Percentiles rank a stretch among this genome's conserved stretches.
Conservation (phyloP, 192 early-diverging fungal species). For the Coemansia sp. region DNA sequence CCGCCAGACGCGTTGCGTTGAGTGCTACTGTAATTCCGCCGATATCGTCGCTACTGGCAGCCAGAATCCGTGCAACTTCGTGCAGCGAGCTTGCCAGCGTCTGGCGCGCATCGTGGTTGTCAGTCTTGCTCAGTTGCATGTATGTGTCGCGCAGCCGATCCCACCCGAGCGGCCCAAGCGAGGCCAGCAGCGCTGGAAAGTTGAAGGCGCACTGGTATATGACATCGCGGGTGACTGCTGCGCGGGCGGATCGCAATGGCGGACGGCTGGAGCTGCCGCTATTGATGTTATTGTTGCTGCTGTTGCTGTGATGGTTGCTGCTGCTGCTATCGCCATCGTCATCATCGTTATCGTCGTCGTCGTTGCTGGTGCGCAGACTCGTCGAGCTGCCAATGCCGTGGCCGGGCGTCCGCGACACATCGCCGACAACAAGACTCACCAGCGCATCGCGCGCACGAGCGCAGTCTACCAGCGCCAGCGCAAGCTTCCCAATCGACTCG, state of each 20-base stretch:
- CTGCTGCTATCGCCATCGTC: constrained; percentile 10
- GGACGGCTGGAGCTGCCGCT: neutral
- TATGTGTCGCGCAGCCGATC: constrained; percentile 52
- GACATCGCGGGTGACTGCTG: constrained; percentile 37
- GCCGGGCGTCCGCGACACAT: constrained; percentile 32
- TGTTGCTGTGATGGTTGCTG: neutral
- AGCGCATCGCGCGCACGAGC: constrained; percentile 43
- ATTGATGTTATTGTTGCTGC: neutral
- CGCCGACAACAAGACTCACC: constrained; percentile 27
- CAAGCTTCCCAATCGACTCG: constrained; percentile 44
- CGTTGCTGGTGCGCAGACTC: constrained; percentile 19
- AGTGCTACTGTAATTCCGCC: neutral
- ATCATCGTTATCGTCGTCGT: constrained; percentile 20
- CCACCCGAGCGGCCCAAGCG: constrained; percentile 40
- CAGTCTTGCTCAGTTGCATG: constrained; percentile 52
- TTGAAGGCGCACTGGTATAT: constrained; percentile 55
- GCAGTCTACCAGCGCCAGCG: constrained; percentile 49
- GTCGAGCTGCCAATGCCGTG: constrained; percentile 17
- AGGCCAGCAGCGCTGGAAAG: constrained; percentile 46
- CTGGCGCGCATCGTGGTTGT: constrained; percentile 51
- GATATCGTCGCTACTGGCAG: neutral
- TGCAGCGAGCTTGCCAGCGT: constrained; percentile 55
- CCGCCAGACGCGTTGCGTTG: constrained; percentile 11
- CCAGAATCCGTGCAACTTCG: constrained; percentile 53
- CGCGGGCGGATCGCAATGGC: constrained; percentile 1